These are phyloP conservation scores for Sclerospora graminicola DNA, from an alignment of 352 stramenopile genomes.

Conservation along the genomic window DNA sequence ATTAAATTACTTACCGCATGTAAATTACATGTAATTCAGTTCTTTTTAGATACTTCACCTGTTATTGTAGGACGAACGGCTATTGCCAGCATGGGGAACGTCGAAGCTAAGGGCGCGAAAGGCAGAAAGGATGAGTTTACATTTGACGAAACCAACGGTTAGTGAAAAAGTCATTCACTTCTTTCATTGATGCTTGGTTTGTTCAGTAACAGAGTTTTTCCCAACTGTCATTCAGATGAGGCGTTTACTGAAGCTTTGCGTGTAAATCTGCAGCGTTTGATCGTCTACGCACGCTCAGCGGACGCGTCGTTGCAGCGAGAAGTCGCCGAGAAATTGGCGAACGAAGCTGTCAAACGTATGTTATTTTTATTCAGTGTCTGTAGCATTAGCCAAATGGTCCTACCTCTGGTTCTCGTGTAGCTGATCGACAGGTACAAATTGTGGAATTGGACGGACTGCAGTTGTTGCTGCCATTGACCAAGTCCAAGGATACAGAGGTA, in stretches of 20 bases:
- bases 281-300: constrained; percentile 88
- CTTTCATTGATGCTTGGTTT: neutral
- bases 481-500: constrained; percentile 89
- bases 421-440: constrained; percentile 90
- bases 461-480: constrained; percentile 87
- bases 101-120: constrained; percentile 36
- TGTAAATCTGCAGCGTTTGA: constrained; percentile 86
- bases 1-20: too few relatives aligned
- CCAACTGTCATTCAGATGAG: constrained; percentile 40
- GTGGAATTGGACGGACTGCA: constrained; percentile 89
- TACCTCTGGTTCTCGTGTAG: constrained; percentile 18
- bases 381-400: too few relatives aligned
- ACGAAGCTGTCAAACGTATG: constrained; percentile 90
- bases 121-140: constrained; percentile 75
- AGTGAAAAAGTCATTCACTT: neutral
- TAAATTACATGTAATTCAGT: too few relatives aligned
- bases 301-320: constrained; percentile 85
- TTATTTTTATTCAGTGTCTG: constrained; percentile 2
- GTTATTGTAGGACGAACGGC: too few relatives aligned
- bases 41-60: too few relatives aligned
- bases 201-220: neutral
- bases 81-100: constrained; percentile 40
- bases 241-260: constrained; percentile 82
- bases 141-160: constrained; percentile 61
- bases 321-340: constrained; percentile 91